A percentile compares a stretch with the other conserved stretches of the same genome.
phyloP scores from a whole-genome alignment of 2,329 filamentous ascomycete genomes.

The Penicillium corylophilum region DNA sequence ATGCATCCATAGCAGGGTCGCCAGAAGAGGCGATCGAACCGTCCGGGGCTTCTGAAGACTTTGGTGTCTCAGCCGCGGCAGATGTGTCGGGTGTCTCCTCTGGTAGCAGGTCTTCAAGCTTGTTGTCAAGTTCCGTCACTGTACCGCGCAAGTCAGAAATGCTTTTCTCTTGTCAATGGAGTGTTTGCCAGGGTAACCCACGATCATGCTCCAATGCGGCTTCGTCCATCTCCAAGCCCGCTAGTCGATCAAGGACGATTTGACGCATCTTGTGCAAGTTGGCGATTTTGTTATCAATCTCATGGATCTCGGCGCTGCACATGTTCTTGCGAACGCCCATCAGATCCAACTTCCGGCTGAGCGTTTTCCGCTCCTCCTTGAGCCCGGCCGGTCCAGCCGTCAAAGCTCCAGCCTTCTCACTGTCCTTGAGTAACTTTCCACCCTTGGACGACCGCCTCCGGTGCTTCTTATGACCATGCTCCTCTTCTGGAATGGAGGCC shows the following conservation, averaged over 20 bases:
- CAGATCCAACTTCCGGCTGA: slow-evolving; percentile 87
- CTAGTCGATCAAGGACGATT: slow-evolving; percentile 84
- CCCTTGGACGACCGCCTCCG: slow-evolving; percentile 70
- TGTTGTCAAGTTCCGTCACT: slow-evolving; percentile 61
- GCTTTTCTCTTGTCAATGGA: slow-evolving; percentile 1
- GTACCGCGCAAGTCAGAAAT: slow-evolving; percentile 6
- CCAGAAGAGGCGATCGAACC: slow-evolving; percentile 54
- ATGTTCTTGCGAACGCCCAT: slow-evolving; percentile 93
- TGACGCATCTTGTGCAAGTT: slow-evolving; percentile 91
- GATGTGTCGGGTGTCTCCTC: slow-evolving; percentile 47
- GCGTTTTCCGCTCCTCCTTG: slow-evolving; percentile 73
- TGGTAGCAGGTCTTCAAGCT: slow-evolving; percentile 59
- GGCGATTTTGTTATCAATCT: slow-evolving; percentile 95
- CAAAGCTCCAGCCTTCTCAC: slow-evolving; percentile 55
- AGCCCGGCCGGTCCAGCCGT: slow-evolving; percentile 70
- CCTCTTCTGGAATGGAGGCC: slow-evolving; percentile 75
- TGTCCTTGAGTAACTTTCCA: slow-evolving; percentile 67
- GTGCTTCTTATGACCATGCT: slow-evolving; percentile 64
- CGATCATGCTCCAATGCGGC: slow-evolving; percentile 83
- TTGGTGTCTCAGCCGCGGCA: slow-evolving; percentile 34
- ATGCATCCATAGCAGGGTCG: slow-evolving; percentile 51
- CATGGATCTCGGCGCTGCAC: slow-evolving; percentile 91
- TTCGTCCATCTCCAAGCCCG: slow-evolving; percentile 86
- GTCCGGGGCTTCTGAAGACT: slow-evolving; percentile 42
- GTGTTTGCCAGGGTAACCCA: slow-evolving; percentile 45